Percentiles rank a stretch among this genome's conserved stretches.
Evolutionary conservation across 2,329 filamentous ascomycete genomes (phyloP).

Genomic region (Paramyrothecium roridum): DNA sequence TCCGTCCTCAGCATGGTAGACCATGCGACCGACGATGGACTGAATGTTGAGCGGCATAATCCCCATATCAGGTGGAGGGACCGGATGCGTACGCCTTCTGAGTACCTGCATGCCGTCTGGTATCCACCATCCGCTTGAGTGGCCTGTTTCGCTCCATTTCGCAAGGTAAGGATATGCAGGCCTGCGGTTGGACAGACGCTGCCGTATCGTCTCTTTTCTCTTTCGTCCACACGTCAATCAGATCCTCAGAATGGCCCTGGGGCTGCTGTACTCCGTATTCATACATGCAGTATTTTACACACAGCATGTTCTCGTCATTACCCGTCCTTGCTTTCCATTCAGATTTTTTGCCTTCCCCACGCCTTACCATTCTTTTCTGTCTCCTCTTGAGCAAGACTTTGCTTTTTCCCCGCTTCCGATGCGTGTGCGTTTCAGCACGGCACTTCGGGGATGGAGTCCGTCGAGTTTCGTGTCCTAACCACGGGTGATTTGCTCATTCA

Average conservation of each 20-base stretch:
- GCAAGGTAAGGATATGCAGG: background rate
- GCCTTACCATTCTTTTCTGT: background rate
- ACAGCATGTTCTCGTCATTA: background rate
- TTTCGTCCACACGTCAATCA: background rate
- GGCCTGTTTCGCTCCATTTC: background rate
- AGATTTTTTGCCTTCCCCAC: background rate
- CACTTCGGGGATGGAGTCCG: background rate
- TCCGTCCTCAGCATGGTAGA: background rate
- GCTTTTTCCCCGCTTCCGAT: background rate
- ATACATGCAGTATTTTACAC: background rate
- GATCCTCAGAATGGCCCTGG: background rate
- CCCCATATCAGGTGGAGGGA: background rate
- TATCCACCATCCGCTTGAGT: background rate
- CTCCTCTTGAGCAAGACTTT: background rate
- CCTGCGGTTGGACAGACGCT: background rate
- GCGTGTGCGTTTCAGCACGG: background rate
- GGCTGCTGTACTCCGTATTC: background rate
- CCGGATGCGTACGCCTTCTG: background rate
- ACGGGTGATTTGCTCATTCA: background rate
- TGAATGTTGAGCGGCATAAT: background rate
- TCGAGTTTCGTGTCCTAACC: background rate
- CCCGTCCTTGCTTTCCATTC: background rate
- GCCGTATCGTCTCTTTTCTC: background rate
- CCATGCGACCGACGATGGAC: background rate
- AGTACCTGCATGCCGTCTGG: background rate